Base-by-base conservation (phyloP, 176 grass and related monocot genomes). In the Hsuehochloa calcarea region DNA sequence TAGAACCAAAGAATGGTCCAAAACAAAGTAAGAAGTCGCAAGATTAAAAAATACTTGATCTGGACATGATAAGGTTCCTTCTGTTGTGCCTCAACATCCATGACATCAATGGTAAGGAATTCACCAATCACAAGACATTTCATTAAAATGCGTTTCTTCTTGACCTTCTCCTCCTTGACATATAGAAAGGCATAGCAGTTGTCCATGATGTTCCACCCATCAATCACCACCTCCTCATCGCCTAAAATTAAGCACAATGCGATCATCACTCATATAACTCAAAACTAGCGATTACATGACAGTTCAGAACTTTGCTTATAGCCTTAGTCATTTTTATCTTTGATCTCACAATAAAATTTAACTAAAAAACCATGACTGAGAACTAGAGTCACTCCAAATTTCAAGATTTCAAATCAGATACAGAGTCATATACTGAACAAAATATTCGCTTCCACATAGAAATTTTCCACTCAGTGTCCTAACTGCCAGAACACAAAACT, bases 131-230 rank as follows among this genome's bases (percentile, higher is more conserved):
- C 91, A 10, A 99, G 62, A 71, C 90, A 90, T 80, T 94, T 94
- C 61, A 99, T 80, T 31, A 96, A 70, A 45, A 94, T 77, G 1
- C 27, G 70, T 72, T 86, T 91, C 81, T 92, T 96, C 69, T 78
- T 86, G 62, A 88, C 78, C 25, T 88, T 90, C 63, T 91, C 96
- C 62, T 87, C 84, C 88, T 96, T 99, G 31, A 22, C 58, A 27
- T 96, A 96, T 38, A 94, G 50, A 65, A 99, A 99, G 13, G 85
- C 93, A 50, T 96, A 96, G 16, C 84, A 83, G 49, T 88, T 87
- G 12, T 94, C 91, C 84, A 92, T 80, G 60, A 47, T 77, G 50
- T 94, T 92, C 96, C 96, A 99, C 41, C 96, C 92, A 79, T 97
- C 92, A 6, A 87, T 85, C 7, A 74, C 91, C 39, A 99, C 90